Conservation (phyloP, 257 asterid genomes). For the Avicennia marina region DNA sequence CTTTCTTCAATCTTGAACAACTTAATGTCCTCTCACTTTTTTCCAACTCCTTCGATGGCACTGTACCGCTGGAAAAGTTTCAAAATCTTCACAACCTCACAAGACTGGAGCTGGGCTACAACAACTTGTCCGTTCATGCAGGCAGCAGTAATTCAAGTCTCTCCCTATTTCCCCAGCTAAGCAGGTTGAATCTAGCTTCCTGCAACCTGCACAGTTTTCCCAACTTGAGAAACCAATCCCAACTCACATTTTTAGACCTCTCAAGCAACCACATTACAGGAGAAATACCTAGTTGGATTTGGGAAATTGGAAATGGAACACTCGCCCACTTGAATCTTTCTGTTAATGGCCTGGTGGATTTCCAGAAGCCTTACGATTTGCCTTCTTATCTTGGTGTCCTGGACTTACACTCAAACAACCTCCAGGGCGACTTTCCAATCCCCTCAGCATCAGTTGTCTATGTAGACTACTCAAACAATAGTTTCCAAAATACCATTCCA, state of each 20-base stretch:
- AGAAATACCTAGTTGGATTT: slow-evolving; percentile 40
- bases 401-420: slow-evolving; percentile 22
- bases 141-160: background rate
- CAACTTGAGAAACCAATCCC: slow-evolving; percentile 4
- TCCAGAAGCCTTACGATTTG: slow-evolving; percentile 18
- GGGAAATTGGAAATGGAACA: slow-evolving; percentile 16
- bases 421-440: slow-evolving; percentile 16
- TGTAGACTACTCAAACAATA: slow-evolving; percentile 19
- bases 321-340: slow-evolving; percentile 16
- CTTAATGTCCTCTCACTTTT: slow-evolving; percentile 25
- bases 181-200: slow-evolving; percentile 24
- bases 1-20: slow-evolving; percentile 17
- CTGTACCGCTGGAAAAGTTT: slow-evolving; percentile 5
- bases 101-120: slow-evolving; percentile 26
- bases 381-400: background rate
- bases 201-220: slow-evolving; percentile 30
- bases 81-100: background rate
- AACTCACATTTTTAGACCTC: slow-evolving; percentile 18
- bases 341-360: slow-evolving; percentile 9
- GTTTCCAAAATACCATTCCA: slow-evolving; percentile 4
- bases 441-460: background rate
- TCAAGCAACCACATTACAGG: slow-evolving; percentile 31
- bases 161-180: slow-evolving; percentile 14
- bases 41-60: slow-evolving; percentile 30
- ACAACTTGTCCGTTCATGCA: slow-evolving; percentile 27